Base-by-base conservation (phyloP, 352 stramenopile species). In the Pilasporangium apinafurcum region DNA sequence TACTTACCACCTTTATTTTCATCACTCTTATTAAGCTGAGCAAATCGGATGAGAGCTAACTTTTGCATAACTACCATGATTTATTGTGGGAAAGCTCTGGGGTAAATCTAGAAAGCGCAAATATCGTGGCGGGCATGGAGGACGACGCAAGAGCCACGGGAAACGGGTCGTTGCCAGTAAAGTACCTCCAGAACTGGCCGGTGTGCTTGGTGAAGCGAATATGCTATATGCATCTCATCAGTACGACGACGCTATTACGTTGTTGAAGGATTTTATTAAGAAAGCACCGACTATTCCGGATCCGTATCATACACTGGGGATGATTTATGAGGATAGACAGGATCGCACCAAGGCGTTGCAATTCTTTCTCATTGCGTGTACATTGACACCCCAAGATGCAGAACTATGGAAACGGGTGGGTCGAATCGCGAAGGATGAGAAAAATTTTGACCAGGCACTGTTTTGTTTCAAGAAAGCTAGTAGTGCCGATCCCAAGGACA, bases 261-360 rank as follows among this genome's bases (percentile, higher is more conserved):
- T 92, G 51, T 59, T 94, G 1, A 93, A 93, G 46, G 81, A 93
- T 39, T 93, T 93, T 41, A 90, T 93, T 48, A 93, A 93, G 59
- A 91, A 91, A 50, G 81, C 81, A 12, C 81, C 81, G 52, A 93
- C 78, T 1, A 89, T 93, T 37, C 81, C 81, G 1, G 81, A 93
- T 41, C 81, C 81, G 34, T 94, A 94, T 37, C 79, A 94, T 36
- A 94, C 82, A 7, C 53, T 94, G 5, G 79, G 79, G 9, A 86
- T 94, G 73, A 92, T 93, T 41, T 92, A 93, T 51, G 79, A 93
- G 61, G 79, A 93, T 37, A 67, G 78, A 21, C 65, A 90, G 39
- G 77, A 93, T 37, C 61, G 74, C 5, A 74, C 72, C 1, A 93
- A 93, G 56, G 82, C 82, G 18, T 51, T 93, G 13, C 78, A 93